phyloP scores from a whole-genome alignment of 1,139 yeast genomes.

The Sugiyamaella japonica region DNA sequence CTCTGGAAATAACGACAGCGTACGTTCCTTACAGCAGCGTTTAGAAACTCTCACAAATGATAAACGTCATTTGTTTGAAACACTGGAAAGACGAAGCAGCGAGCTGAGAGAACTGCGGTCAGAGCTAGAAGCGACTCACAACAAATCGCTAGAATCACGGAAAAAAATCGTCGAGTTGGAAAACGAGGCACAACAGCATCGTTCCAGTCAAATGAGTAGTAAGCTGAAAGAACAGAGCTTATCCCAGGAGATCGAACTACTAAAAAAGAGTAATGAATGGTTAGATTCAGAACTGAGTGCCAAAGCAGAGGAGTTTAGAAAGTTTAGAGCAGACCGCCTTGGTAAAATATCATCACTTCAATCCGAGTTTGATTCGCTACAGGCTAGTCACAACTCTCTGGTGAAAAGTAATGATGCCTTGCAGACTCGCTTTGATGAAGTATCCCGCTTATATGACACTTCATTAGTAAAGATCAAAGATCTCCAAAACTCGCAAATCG shows the following conservation, averaged over 20 bases:
- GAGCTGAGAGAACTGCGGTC: conserved; percentile 52
- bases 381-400: conserved; percentile 40
- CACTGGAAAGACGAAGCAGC: conserved; percentile 48
- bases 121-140: conserved; percentile 54
- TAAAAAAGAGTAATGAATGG: conserved; percentile 44
- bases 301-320: conserved; percentile 41
- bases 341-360: conserved; percentile 37
- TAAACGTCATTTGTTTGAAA: conserved; percentile 44
- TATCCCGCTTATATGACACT: conserved; percentile 44
- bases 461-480: conserved; percentile 47
- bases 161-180: conserved; percentile 45
- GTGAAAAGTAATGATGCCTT: conserved; percentile 35
- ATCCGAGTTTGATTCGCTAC: conserved; percentile 41
- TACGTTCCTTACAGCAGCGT: conserved; percentile 27
- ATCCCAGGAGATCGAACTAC: conserved; percentile 43
- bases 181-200: conserved; percentile 40
- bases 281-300: conserved; percentile 42
- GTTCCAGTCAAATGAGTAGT: conserved; percentile 40
- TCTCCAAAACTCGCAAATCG: conserved; percentile 49
- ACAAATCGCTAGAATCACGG: conserved; percentile 50
- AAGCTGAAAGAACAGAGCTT: conserved; percentile 44
- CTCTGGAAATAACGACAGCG: conserved; percentile 27
- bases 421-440: conserved; percentile 41
- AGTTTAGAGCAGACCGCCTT: conserved; percentile 43
- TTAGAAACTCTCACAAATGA: conserved; percentile 37